Conservation (phyloP, 139 green algal species). For the Closterium sp. region DNA sequence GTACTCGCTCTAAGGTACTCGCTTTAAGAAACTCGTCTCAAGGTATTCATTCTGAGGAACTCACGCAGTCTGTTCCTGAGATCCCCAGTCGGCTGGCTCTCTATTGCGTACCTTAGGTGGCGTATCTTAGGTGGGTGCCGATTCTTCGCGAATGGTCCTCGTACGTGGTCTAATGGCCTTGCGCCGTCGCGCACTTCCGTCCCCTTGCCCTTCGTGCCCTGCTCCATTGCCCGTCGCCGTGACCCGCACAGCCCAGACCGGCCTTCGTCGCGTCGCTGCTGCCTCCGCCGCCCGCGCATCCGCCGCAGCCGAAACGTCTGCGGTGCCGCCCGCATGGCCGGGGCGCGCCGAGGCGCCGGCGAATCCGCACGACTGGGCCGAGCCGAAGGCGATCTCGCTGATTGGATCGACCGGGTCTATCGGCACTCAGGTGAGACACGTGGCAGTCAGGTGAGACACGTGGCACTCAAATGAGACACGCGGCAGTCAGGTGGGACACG, state of each 20-base stretch:
- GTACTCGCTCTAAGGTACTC: no score
- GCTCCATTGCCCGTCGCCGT: neutral
- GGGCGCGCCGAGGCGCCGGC: conserved; percentile 56
- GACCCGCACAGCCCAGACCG: neutral
- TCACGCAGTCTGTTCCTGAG: neutral
- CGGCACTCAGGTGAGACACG: conserved; percentile 77
- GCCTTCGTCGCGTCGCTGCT: neutral
- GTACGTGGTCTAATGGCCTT: no score
- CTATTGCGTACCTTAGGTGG: no score
- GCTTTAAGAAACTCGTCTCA: no score
- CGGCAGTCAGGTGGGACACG: no score
- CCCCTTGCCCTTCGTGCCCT: no score
- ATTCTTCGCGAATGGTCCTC: neutral
- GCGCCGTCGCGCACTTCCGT: no score
- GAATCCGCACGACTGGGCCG: conserved; percentile 27
- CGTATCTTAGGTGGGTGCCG: neutral
- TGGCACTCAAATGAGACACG: no score
- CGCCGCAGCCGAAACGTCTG: neutral
- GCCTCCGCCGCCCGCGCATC: neutral
- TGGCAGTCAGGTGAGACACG: no score
- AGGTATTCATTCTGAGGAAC: neutral
- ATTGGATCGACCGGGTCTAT: conserved; percentile 90
- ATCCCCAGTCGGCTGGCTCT: neutral
- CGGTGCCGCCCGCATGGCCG: conserved; percentile 64
- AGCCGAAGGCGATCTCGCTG: conserved; percentile 87